Evolutionary conservation across 1,284 basidiomycete genomes (phyloP).

Genomic region (Puccinia coronata): DNA sequence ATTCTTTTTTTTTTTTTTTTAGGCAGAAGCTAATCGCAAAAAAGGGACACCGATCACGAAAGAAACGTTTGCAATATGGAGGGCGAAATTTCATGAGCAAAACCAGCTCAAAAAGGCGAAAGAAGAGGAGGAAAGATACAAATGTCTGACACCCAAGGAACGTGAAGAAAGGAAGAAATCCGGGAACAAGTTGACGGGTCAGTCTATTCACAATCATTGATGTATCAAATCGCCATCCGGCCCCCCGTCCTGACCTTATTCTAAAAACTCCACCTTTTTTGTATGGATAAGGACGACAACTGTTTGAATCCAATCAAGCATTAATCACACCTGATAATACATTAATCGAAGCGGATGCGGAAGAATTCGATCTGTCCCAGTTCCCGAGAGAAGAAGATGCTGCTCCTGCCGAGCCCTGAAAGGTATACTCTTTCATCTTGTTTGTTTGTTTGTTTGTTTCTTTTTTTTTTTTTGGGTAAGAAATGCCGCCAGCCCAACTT

Average conservation of each 20-base stretch:
- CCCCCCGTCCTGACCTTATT: too few species aligned
- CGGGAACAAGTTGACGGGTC: slow-evolving; percentile 36
- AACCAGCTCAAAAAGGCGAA: slow-evolving; percentile 28
- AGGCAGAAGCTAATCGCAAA: slow-evolving; percentile 24
- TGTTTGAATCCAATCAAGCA: slow-evolving; percentile 43
- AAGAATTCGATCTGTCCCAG: slow-evolving; percentile 38
- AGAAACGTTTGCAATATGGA: slow-evolving; percentile 45
- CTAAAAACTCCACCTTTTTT: neutral
- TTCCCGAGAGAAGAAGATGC: slow-evolving; percentile 6
- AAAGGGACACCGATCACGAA: slow-evolving; percentile 47
- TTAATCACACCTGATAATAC: slow-evolving; percentile 27
- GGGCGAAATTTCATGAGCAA: slow-evolving; percentile 32
- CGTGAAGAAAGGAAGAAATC: slow-evolving; percentile 39
- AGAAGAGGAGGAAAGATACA: slow-evolving; percentile 41
- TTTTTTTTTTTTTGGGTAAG: too few species aligned
- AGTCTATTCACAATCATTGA: slow-evolving; percentile 10
- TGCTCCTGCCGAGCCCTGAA: neutral
- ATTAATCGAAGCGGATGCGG: slow-evolving; percentile 40
- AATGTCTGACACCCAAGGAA: slow-evolving; percentile 35
- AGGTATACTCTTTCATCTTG: neutral
- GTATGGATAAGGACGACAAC: slow-evolving; percentile 33
- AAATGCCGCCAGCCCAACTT: neutral
- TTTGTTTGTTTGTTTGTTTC: too few species aligned
- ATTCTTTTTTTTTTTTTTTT: neutral
- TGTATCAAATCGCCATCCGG: too few species aligned